Evolutionary conservation across 2,329 filamentous ascomycete species (phyloP).

Genomic region (Emericellopsis atlantica): DNA sequence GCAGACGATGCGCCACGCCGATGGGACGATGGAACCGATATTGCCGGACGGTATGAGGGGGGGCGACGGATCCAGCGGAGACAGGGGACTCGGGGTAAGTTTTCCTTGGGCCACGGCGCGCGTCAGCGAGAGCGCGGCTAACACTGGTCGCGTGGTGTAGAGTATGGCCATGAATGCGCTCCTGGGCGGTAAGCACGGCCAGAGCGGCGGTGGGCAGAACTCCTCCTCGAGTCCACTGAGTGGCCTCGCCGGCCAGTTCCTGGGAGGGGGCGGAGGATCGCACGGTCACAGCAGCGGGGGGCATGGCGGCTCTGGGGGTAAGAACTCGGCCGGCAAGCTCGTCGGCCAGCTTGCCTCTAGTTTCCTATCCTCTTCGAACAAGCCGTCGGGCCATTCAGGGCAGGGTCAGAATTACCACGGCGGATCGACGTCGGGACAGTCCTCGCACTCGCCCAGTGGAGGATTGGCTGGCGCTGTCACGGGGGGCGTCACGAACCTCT

Average conservation of each 20-base stretch:
- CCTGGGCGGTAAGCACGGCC: slow-evolving; percentile 29
- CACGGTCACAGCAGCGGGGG: slow-evolving; percentile 12
- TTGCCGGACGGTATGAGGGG: slow-evolving; percentile 38
- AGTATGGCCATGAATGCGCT: slow-evolving; percentile 49
- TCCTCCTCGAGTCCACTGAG: slow-evolving; percentile 24
- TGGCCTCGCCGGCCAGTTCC: slow-evolving; percentile 32
- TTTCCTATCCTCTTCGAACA: slow-evolving; percentile 33
- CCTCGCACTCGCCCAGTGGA: slow-evolving; percentile 22
- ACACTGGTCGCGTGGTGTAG: slow-evolving; percentile 17
- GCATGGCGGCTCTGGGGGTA: slow-evolving; percentile 19
- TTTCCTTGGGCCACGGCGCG: background rate
- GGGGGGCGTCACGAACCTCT: slow-evolving; percentile 41
- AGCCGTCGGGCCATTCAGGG: slow-evolving; percentile 20
- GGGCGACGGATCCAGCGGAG: slow-evolving; percentile 39
- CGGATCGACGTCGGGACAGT: slow-evolving; percentile 23
- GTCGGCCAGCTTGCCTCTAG: slow-evolving; percentile 43
- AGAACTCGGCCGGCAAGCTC: slow-evolving; percentile 37
- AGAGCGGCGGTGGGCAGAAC: slow-evolving; percentile 16
- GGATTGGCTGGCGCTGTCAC: slow-evolving; percentile 41
- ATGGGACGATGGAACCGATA: slow-evolving; percentile 48
- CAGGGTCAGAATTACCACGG: slow-evolving; percentile 35
- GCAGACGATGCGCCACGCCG: slow-evolving; percentile 46
- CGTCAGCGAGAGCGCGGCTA: background rate
- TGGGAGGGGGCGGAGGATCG: slow-evolving; percentile 25
- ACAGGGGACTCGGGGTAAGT: slow-evolving; percentile 54